Evolutionary conservation across 1,284 basidiomycete species (phyloP).

Genomic region (Pterula multifida): DNA sequence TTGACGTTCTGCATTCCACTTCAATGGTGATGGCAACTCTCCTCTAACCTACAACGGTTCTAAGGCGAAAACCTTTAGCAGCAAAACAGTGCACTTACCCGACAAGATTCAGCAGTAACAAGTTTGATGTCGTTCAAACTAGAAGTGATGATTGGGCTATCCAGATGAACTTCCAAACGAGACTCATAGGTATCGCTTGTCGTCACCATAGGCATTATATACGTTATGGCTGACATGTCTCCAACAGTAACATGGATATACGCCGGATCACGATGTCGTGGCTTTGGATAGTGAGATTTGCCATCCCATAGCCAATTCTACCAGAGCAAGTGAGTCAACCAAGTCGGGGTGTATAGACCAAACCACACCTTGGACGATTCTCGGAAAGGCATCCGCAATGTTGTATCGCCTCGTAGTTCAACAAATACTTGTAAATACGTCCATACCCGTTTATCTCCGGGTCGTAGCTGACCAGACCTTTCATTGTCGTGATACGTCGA

Average conservation of each 20-base stretch:
- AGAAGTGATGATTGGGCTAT: conserved; percentile 65
- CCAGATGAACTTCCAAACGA: conserved; percentile 71
- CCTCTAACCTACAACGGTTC: conserved; percentile 37
- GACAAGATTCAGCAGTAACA: conserved; percentile 63
- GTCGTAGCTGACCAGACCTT: conserved; percentile 42
- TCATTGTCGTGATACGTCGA: conserved; percentile 57
- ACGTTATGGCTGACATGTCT: conserved; percentile 73
- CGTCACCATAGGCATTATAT: conserved; percentile 73
- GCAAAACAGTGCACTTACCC: conserved; percentile 29
- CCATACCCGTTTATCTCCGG: conserved; percentile 76
- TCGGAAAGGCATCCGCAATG: conserved; percentile 73
- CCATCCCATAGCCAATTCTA: conserved; percentile 84
- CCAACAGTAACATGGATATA: conserved; percentile 69
- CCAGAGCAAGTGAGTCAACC: no score
- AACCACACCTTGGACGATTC: conserved; percentile 66
- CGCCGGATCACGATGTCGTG: conserved; percentile 49
- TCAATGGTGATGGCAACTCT: conserved; percentile 51
- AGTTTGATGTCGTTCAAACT: conserved; percentile 81
- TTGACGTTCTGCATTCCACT: conserved; percentile 59
- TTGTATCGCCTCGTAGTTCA: conserved; percentile 67
- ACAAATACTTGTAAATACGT: conserved; percentile 69
- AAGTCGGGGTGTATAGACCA: no score
- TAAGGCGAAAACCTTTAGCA: conserved; percentile 6
- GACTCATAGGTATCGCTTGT: conserved; percentile 66
- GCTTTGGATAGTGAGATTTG: conserved; percentile 19